These are phyloP conservation scores for Collybia sp. DNA, from an alignment of 768 basidiomycete species.

Conservation along the genomic window DNA sequence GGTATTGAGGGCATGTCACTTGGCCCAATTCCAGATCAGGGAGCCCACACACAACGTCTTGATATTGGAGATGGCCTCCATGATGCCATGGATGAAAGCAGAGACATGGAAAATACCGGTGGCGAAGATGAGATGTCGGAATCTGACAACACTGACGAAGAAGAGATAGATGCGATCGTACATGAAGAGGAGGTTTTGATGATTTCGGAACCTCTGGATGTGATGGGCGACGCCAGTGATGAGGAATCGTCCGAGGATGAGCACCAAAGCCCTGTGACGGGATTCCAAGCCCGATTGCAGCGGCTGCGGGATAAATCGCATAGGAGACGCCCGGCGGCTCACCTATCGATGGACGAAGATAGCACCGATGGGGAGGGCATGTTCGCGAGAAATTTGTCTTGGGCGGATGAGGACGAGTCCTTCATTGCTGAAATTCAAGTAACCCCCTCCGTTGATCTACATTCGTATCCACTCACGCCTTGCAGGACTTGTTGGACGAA, in stretches of 20 bases:
- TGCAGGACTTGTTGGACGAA: slow-evolving; percentile 58
- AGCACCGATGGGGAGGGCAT: slow-evolving; percentile 30
- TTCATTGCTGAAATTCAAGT: slow-evolving; percentile 55
- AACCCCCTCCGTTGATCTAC: slow-evolving; percentile 11
- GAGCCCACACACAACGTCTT: too few relatives aligned
- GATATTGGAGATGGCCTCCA: too few relatives aligned
- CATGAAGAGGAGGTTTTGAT: slow-evolving; percentile 42
- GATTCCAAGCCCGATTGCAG: slow-evolving; percentile 42
- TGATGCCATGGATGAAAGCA: background rate
- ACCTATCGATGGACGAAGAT: slow-evolving; percentile 19
- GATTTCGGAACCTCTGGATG: slow-evolving; percentile 23
- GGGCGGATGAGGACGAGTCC: slow-evolving; percentile 54
- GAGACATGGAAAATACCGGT: slow-evolving; percentile 18
- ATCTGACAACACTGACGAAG: slow-evolving; percentile 20
- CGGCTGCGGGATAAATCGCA: slow-evolving; percentile 26
- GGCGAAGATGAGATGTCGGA: slow-evolving; percentile 24
- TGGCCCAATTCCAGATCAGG: too few relatives aligned
- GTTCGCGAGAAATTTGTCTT: slow-evolving; percentile 16
- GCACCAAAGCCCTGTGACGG: slow-evolving; percentile 31
- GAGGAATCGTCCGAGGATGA: slow-evolving; percentile 22
- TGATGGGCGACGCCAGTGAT: background rate
- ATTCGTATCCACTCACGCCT: background rate
- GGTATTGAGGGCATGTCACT: too few relatives aligned
- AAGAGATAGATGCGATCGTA: slow-evolving; percentile 31
- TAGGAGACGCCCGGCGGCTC: slow-evolving; percentile 16